Percentiles rank a stretch among this genome's conserved stretches.
Conservation (phyloP, 768 basidiomycete genomes). For the Chlorophyllum brunneum region DNA sequence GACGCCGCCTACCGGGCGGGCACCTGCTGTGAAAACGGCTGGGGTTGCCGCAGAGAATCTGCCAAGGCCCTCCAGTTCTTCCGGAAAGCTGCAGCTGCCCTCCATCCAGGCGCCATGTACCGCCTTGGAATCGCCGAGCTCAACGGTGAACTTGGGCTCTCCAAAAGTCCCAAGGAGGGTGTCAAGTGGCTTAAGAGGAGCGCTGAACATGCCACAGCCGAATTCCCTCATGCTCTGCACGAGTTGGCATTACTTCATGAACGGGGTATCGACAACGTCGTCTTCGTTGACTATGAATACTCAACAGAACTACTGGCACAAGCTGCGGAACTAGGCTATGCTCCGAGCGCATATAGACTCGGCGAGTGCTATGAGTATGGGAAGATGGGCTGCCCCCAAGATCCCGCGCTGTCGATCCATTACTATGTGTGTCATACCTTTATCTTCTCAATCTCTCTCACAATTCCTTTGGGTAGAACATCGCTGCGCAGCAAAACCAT, state of each 20-base stretch:
- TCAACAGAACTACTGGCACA: slow-evolving; percentile 92
- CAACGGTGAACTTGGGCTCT: slow-evolving; percentile 88
- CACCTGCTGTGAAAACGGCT: slow-evolving; percentile 98
- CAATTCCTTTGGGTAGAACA: slow-evolving; percentile 59
- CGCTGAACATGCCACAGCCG: slow-evolving; percentile 89
- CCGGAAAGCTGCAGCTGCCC: slow-evolving; percentile 86
- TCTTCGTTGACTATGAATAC: slow-evolving; percentile 96
- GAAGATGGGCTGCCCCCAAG: slow-evolving; percentile 96
- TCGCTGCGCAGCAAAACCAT: slow-evolving; percentile 96
- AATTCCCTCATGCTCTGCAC: slow-evolving; percentile 95
- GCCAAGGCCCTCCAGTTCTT: slow-evolving; percentile 92
- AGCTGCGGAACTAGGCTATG: slow-evolving; percentile 93
- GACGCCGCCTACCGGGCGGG: slow-evolving; percentile 95
- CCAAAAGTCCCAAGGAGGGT: slow-evolving; percentile 89
- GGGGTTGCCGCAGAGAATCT: slow-evolving; percentile 93
- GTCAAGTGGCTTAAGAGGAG: slow-evolving; percentile 99
- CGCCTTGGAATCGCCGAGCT: slow-evolving; percentile 94
- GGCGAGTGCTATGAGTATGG: slow-evolving; percentile 99
- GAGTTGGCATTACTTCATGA: slow-evolving; percentile 93
- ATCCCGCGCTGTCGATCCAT: slow-evolving; percentile 95
- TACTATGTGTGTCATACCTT: slow-evolving; percentile 80
- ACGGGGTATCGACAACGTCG: slow-evolving; percentile 95
- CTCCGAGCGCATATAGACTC: slow-evolving; percentile 90
- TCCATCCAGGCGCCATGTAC: slow-evolving; percentile 95
- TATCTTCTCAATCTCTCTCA: slow-evolving; percentile 5